Percentiles rank a stretch among this genome's conserved stretches.
Evolutionary conservation across 176 grass and related monocot species (phyloP).

Genomic region (Carex littledalei): DNA sequence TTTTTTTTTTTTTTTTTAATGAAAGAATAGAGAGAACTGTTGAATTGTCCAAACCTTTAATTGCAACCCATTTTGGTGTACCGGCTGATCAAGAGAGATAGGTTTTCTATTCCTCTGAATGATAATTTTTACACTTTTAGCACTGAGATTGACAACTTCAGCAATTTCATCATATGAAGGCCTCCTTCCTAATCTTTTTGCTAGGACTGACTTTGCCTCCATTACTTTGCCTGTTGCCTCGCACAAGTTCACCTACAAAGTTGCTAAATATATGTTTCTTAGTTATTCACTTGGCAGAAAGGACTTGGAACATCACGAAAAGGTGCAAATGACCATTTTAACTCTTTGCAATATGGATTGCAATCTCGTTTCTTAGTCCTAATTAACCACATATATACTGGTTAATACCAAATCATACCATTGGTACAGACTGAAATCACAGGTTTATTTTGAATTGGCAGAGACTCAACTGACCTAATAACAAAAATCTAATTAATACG

Average conservation of each 20-base stretch:
- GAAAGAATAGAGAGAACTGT: background rate
- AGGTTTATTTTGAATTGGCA: background rate
- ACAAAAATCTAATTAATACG: background rate
- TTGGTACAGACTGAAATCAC: background rate
- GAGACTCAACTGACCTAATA: background rate
- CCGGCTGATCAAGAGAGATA: conserved; percentile 22
- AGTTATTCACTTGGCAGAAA: conserved; percentile 14
- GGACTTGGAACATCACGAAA: background rate
- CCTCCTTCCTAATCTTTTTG: conserved; percentile 8
- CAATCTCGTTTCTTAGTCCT: background rate
- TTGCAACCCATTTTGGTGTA: background rate
- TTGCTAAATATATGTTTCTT: conserved; percentile 22
- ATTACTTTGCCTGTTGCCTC: conserved; percentile 28
- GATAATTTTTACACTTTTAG: conserved; percentile 23
- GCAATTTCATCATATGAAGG: conserved; percentile 39
- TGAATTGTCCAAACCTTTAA: conserved; percentile 8
- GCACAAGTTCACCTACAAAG: conserved; percentile 35
- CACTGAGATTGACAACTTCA: conserved; percentile 11
- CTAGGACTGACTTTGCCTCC: conserved; percentile 20
- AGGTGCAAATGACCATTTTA: background rate
- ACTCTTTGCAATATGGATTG: background rate
- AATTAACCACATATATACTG: background rate
- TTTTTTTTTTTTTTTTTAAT: background rate
- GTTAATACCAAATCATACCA: background rate
- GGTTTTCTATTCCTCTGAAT: conserved; percentile 19